Evolutionary conservation across 495 filamentous ascomycete genomes (phyloP).

Genomic region (Neurospora sp.): DNA sequence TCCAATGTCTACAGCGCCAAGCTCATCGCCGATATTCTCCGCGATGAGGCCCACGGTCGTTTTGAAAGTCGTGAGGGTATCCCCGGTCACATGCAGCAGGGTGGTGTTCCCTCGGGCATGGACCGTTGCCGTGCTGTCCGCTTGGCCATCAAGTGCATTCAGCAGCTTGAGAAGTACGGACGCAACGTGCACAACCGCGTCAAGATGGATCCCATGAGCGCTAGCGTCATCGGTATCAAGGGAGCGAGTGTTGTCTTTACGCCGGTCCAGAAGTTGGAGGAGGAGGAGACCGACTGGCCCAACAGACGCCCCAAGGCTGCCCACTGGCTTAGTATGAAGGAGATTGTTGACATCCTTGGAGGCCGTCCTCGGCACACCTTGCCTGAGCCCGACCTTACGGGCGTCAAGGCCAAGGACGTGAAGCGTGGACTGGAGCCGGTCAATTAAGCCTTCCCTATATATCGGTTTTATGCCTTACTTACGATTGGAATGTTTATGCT

Average conservation of each 20-base stretch:
- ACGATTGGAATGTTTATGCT: neutral
- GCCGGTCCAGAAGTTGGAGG: slow-evolving; percentile 63
- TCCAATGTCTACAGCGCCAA: slow-evolving; percentile 84
- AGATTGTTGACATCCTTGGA: slow-evolving; percentile 73
- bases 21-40: slow-evolving; percentile 90
- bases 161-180: slow-evolving; percentile 73
- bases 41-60: slow-evolving; percentile 79
- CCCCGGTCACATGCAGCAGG: slow-evolving; percentile 95
- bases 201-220: slow-evolving; percentile 55
- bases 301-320: slow-evolving; percentile 75
- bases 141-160: slow-evolving; percentile 82
- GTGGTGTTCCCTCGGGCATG: slow-evolving; percentile 88
- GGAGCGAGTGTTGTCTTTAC: slow-evolving; percentile 83
- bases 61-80: slow-evolving; percentile 93
- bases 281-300: slow-evolving; percentile 85
- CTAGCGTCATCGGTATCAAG: slow-evolving; percentile 82
- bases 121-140: slow-evolving; percentile 88
- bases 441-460: neutral
- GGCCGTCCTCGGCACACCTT: slow-evolving; percentile 48
- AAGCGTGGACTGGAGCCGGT: slow-evolving; percentile 31
- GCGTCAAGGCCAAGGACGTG: slow-evolving; percentile 42
- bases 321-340: slow-evolving; percentile 75
- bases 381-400: slow-evolving; percentile 34
- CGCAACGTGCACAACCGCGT: slow-evolving; percentile 57
- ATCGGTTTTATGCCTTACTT: neutral